Conservation (phyloP, 2,329 filamentous ascomycete species). For the Fusarium acutatum region DNA sequence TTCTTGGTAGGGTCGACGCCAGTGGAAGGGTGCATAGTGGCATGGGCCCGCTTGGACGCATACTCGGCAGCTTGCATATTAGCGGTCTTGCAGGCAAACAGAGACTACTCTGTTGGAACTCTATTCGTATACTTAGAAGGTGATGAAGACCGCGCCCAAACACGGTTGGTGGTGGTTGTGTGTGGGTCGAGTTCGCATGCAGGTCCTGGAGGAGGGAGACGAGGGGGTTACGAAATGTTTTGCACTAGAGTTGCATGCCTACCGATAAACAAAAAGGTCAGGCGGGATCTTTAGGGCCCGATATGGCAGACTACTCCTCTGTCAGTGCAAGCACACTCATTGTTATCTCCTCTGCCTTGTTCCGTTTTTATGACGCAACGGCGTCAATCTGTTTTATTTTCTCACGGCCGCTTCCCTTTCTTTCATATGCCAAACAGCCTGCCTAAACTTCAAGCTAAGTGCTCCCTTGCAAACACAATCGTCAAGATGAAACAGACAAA, state of each 20-base stretch:
- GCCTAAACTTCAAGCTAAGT: too few relatives aligned
- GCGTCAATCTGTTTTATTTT: rapidly evolving
- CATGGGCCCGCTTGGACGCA: neutral
- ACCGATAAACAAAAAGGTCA: neutral
- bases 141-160: neutral
- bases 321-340: neutral
- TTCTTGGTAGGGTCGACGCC: neutral
- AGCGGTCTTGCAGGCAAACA: neutral
- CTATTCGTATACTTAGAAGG: neutral
- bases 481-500: too few relatives aligned
- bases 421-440: too few relatives aligned
- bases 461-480: too few relatives aligned
- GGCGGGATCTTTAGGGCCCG: rapidly evolving
- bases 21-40: neutral
- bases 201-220: neutral
- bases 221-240: neutral
- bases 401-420: rapidly evolving
- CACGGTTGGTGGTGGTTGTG: neutral
- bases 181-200: neutral
- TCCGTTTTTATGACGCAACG: neutral
- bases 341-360: too few relatives aligned
- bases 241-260: neutral
- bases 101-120: neutral
- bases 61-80: neutral
- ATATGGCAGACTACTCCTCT: neutral